phyloP scores from a whole-genome alignment of 1,284 basidiomycete genomes.

The Porphyrellus sp. region DNA sequence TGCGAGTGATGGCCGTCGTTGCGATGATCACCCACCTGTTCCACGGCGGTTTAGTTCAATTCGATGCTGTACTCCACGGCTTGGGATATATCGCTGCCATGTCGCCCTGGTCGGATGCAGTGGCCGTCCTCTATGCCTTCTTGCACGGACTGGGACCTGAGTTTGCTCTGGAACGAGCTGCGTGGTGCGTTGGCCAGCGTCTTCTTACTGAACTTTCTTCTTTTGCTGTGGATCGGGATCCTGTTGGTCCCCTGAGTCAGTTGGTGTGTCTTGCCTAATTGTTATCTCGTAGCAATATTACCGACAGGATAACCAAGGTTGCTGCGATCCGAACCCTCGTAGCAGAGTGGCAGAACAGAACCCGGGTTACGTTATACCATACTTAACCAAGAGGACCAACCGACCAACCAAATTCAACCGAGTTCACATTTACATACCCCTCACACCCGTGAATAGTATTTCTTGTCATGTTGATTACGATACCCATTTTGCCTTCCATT shows the following conservation, averaged over 20 bases:
- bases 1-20: slow-evolving; percentile 16
- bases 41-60: slow-evolving; percentile 10
- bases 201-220: slow-evolving; percentile 14
- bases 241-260: slow-evolving; percentile 10
- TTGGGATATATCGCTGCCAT: slow-evolving; percentile 13
- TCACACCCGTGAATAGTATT: slow-evolving; percentile 2
- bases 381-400: neutral
- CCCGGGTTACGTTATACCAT: slow-evolving; percentile 8
- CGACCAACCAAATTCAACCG: neutral
- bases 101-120: slow-evolving; percentile 19
- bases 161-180: slow-evolving; percentile 12
- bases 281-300: neutral
- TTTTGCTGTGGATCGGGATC: neutral
- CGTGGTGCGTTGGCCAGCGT: slow-evolving; percentile 14
- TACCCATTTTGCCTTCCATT: slow-evolving; percentile 11
- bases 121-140: slow-evolving; percentile 19
- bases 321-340: slow-evolving; percentile 14
- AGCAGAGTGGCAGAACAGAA: slow-evolving; percentile 10
- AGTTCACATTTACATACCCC: neutral
- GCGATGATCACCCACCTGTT: slow-evolving; percentile 19
- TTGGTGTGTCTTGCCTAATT: slow-evolving; percentile 12
- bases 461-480: neutral
- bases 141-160: slow-evolving; percentile 18
- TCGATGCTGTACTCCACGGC: slow-evolving; percentile 4
- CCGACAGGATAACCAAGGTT: slow-evolving; percentile 12